Percentiles rank a stretch among this genome's conserved stretches.
phyloP scores from a whole-genome alignment of 2,329 filamentous ascomycete species.

The Alternaria triticina region DNA sequence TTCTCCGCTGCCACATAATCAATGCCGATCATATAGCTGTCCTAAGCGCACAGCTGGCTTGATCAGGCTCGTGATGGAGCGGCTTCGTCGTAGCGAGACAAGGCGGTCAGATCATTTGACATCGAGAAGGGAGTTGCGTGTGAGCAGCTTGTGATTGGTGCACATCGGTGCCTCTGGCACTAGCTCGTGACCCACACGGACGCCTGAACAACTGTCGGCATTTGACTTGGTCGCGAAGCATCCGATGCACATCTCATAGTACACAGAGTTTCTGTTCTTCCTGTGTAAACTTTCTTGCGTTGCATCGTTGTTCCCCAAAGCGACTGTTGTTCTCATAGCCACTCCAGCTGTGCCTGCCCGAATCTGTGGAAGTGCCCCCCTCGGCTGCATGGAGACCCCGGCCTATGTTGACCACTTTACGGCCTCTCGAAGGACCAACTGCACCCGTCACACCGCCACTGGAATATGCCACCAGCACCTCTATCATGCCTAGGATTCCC shows the following conservation, averaged over 20 bases:
- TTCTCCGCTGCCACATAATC: slow-evolving; percentile 6
- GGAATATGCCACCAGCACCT: background rate
- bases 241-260: background rate
- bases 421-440: background rate
- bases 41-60: slow-evolving; percentile 11
- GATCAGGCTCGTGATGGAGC: slow-evolving; percentile 20
- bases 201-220: background rate
- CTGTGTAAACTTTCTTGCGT: background rate
- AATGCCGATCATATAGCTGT: slow-evolving; percentile 17
- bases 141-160: slow-evolving; percentile 10
- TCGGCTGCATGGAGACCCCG: background rate
- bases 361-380: background rate
- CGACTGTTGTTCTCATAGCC: background rate
- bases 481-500: background rate
- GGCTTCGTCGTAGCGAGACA: slow-evolving; percentile 19
- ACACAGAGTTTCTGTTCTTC: background rate
- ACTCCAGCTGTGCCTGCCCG: background rate
- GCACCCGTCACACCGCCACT: background rate
- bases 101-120: slow-evolving; percentile 17
- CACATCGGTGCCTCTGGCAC: background rate
- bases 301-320: background rate
- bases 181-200: slow-evolving; percentile 1
- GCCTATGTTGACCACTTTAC: background rate
- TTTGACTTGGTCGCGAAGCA: background rate
- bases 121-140: slow-evolving; percentile 1